Evolutionary conservation across 345 rosid genomes (phyloP).

Genomic region (Sapria himalayana): DNA sequence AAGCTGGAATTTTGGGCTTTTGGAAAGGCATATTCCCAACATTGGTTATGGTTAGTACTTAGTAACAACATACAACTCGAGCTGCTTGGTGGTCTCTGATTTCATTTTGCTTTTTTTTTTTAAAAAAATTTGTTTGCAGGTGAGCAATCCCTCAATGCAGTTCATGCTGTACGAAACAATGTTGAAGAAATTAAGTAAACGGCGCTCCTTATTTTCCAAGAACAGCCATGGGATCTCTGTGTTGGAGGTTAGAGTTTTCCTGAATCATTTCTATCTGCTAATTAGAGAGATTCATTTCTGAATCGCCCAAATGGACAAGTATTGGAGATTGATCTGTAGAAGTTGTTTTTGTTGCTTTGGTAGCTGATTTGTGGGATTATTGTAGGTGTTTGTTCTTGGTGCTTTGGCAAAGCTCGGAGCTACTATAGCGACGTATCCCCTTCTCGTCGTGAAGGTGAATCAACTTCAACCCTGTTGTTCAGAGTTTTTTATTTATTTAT

Average conservation of each 20-base stretch:
- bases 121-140: conserved; percentile 36
- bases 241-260: conserved; percentile 38
- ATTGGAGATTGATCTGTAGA: no score
- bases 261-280: no score
- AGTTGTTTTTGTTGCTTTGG: no score
- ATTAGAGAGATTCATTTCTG: no score
- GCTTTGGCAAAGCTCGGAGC: conserved; percentile 98
- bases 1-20: conserved; percentile 77
- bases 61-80: no score
- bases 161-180: conserved; percentile 92
- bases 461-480: background rate
- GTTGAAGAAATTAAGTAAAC: conserved; percentile 63
- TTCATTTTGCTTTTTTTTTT: no score
- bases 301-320: no score
- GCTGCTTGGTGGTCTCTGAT: no score
- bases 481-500: background rate
- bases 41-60: conserved; percentile 63
- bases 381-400: conserved; percentile 81
- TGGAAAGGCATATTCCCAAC: conserved; percentile 96
- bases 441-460: conserved; percentile 69
- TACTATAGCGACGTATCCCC: conserved; percentile 83
- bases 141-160: conserved; percentile 92
- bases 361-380: conserved; percentile 9
- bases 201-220: conserved; percentile 23
- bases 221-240: conserved; percentile 42